Percentiles rank a stretch among this genome's conserved stretches.
phyloP scores from a whole-genome alignment of 306 rosid species.

The Lathyrus aphaca region DNA sequence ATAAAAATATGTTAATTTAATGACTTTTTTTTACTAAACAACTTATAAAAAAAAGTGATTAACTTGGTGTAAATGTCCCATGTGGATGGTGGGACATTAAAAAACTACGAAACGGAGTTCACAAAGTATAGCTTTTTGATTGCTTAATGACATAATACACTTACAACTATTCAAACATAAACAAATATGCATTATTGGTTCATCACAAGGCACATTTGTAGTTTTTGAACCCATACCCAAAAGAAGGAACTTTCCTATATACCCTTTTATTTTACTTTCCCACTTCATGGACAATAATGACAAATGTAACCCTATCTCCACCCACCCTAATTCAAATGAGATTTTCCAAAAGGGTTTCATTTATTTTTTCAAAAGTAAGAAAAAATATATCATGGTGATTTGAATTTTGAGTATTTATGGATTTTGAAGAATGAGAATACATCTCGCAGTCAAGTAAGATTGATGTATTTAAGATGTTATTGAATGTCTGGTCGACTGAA shows the following conservation, averaged over 20 bases:
- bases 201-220: constrained; percentile 72
- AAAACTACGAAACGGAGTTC: constrained; percentile 70
- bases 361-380: constrained; percentile 1
- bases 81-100: constrained; percentile 76
- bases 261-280: constrained; percentile 49
- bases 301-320: constrained; percentile 48
- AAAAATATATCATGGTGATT: background rate
- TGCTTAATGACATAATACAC: constrained; percentile 74
- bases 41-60: constrained; percentile 36
- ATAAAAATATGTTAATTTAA: background rate
- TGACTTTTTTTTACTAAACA: constrained; percentile 6
- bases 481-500: no score
- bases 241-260: constrained; percentile 71
- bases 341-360: constrained; percentile 39
- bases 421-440: background rate
- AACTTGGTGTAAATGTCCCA: constrained; percentile 67
- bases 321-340: constrained; percentile 43
- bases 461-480: background rate
- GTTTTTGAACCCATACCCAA: constrained; percentile 64
- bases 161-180: constrained; percentile 60
- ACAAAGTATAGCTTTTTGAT: constrained; percentile 67
- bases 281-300: constrained; percentile 42
- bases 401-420: constrained; percentile 14
- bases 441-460: background rate
- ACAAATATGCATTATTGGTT: constrained; percentile 80